Percentiles rank a stretch among this genome's conserved stretches.
Evolutionary conservation across 208 protist genomes (phyloP).

Genomic region (Leishmania aethiopica): DNA sequence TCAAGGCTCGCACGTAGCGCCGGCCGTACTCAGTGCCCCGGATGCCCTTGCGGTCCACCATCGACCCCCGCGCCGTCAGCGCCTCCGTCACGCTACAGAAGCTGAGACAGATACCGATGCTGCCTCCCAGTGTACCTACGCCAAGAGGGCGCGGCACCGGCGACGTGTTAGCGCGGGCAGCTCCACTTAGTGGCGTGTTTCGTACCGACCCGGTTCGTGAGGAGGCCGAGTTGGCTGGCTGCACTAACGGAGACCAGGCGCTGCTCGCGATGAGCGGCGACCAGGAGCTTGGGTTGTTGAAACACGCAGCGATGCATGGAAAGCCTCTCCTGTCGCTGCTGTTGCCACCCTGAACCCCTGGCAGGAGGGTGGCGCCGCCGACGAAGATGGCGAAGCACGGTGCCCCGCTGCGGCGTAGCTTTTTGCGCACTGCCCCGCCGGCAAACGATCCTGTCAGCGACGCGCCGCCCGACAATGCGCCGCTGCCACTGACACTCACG

Average conservation of each 20-base stretch:
- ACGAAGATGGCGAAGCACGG: conserved; percentile 46
- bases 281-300: conserved; percentile 15
- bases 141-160: not conserved
- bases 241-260: not conserved
- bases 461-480: not conserved
- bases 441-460: conserved; percentile 24
- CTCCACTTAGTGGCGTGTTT: not conserved
- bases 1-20: conserved; percentile 26
- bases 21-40: conserved; percentile 37
- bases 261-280: not conserved
- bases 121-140: not conserved
- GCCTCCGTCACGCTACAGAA: conserved; percentile 35
- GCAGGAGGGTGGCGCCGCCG: conserved; percentile 13
- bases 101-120: conserved; percentile 13
- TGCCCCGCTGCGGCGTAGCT: conserved; percentile 21
- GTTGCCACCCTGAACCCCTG: not conserved
- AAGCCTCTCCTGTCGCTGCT: conserved; percentile 3
- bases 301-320: conserved; percentile 35
- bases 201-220: not conserved
- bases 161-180: conserved; percentile 3
- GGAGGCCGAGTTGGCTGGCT: not conserved
- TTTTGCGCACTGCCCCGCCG: conserved; percentile 5
- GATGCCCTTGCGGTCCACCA: conserved; percentile 32
- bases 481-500: not conserved
- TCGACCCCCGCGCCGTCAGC: conserved; percentile 27